Percentiles rank a stretch among this genome's conserved stretches.
phyloP scores from a whole-genome alignment of 371 early-diverging fungal species.

The Phascolomyces articulosus region DNA sequence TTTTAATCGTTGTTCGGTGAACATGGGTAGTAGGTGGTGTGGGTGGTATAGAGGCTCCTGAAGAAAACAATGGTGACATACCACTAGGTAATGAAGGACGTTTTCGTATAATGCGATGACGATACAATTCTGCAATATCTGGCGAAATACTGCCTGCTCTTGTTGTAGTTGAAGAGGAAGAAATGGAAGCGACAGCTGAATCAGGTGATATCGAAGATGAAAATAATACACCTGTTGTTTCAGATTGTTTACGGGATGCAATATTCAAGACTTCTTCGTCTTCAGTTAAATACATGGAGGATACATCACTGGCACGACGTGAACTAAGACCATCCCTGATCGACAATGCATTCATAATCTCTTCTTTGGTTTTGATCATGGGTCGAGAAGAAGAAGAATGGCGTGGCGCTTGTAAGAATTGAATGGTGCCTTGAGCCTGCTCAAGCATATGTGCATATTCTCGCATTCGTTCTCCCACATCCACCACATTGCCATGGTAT shows the following conservation, averaged over 20 bases:
- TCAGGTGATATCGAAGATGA: background rate
- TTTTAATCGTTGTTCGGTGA: background rate
- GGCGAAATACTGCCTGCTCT: slow-evolving; percentile 13
- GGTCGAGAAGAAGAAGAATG: background rate
- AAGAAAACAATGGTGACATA: background rate
- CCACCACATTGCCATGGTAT: slow-evolving; percentile 31
- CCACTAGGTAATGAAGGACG: slow-evolving; percentile 36
- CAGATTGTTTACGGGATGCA: slow-evolving; percentile 1
- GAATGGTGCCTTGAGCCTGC: slow-evolving; percentile 45
- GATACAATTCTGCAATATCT: slow-evolving; percentile 33
- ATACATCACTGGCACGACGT: slow-evolving; percentile 23
- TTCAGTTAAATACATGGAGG: slow-evolving; percentile 19
- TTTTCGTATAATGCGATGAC: slow-evolving; percentile 44
- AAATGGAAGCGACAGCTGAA: background rate
- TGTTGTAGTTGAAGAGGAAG: background rate
- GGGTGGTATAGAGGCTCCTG: slow-evolving; percentile 10
- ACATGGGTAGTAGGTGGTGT: background rate
- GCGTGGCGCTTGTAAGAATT: slow-evolving; percentile 21
- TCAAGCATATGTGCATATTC: slow-evolving; percentile 50
- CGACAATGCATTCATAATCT: slow-evolving; percentile 13
- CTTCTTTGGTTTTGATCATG: slow-evolving; percentile 4
- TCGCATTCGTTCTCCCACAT: slow-evolving; percentile 38
- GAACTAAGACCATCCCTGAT: slow-evolving; percentile 12
- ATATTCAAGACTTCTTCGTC: slow-evolving; percentile 18
- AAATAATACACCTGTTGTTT: background rate